Percentiles rank a stretch among this genome's conserved stretches.
These are phyloP conservation scores for Botrytis paeoniae DNA, from an alignment of 2,329 filamentous ascomycete genomes.

Conservation along the genomic window DNA sequence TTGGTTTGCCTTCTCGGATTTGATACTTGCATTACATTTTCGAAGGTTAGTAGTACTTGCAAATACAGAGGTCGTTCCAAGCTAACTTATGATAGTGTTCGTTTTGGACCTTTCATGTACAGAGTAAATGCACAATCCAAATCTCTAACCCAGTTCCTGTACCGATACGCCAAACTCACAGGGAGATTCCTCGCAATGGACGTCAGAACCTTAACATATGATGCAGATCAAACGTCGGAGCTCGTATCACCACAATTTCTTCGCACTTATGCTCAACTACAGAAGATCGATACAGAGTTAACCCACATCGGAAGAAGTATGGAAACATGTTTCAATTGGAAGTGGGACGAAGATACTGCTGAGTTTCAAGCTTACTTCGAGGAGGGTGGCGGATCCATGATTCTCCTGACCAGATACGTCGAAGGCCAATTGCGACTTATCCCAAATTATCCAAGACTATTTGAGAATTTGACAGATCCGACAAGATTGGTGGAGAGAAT, in stretches of 20 bases:
- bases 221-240: constrained; percentile 39
- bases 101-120: constrained; percentile 37
- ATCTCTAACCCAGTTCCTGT: constrained; percentile 35
- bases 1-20: constrained; percentile 52
- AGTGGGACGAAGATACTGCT: constrained; percentile 35
- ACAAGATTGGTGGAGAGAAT: constrained; percentile 30
- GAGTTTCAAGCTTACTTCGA: constrained; percentile 33
- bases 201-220: constrained; percentile 37
- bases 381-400: constrained; percentile 44
- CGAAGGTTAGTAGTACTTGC: constrained; percentile 42
- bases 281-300: constrained; percentile 37
- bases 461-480: constrained; percentile 34
- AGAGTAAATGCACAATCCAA: constrained; percentile 26
- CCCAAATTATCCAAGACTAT: constrained; percentile 47
- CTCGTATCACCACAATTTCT: constrained; percentile 48
- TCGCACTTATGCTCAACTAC: constrained; percentile 43
- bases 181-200: constrained; percentile 54
- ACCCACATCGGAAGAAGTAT: constrained; percentile 37
- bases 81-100: constrained; percentile 32
- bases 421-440: constrained; percentile 43
- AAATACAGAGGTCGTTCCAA: not conserved
- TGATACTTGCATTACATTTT: constrained; percentile 44
- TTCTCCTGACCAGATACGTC: constrained; percentile 45
- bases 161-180: constrained; percentile 45
- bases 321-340: constrained; percentile 43